Evolutionary conservation across 345 rosid species (phyloP).

Genomic region (sweet orange (Citrus sinensis)): DVS_A1.0 CM039163.1:39255501-39256000

Average conservation of each 20-base stretch:
- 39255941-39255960: background rate
- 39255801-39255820: background rate
- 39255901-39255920: background rate
- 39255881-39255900: background rate
- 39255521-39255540: slow-evolving; percentile 82
- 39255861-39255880: background rate
- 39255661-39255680: background rate
- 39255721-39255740: background rate
- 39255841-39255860: background rate
- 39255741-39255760: background rate
- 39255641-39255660: slow-evolving; percentile 7
- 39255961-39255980: background rate
- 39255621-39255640: slow-evolving; percentile 15
- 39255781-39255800: too few relatives aligned
- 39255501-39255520: slow-evolving; percentile 60
- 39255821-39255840: background rate
- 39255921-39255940: background rate
- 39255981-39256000: background rate
- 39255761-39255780: background rate
- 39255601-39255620: slow-evolving; percentile 37
- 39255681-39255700: background rate
- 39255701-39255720: background rate
- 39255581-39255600: slow-evolving; percentile 84
- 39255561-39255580: slow-evolving; percentile 92
- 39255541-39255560: slow-evolving; percentile 80